phyloP scores from a whole-genome alignment of 805 yeast genomes.

The Torulaspora indica region DNA sequence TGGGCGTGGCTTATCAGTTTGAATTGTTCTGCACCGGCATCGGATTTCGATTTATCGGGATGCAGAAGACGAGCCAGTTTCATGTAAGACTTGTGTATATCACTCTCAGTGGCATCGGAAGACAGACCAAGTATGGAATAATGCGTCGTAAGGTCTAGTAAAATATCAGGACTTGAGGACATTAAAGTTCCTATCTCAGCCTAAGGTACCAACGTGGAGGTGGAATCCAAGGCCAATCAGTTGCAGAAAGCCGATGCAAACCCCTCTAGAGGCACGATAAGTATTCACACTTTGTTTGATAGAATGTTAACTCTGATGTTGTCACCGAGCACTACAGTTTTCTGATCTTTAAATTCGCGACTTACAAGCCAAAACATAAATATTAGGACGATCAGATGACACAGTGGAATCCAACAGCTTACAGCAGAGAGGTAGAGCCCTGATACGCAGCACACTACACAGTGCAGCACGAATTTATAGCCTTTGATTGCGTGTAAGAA shows the following conservation, averaged over 20 bases:
- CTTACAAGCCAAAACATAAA: background rate
- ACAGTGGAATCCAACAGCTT: background rate
- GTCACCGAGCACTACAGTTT: background rate
- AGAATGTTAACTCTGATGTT: too few species aligned
- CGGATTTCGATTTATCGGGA: slow-evolving; percentile 69
- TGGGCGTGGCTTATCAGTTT: slow-evolving; percentile 34
- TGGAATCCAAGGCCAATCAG: background rate
- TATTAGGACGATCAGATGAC: background rate
- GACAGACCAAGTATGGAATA: slow-evolving; percentile 31
- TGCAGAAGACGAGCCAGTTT: slow-evolving; percentile 67
- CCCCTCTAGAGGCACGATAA: too few species aligned
- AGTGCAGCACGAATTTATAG: too few species aligned
- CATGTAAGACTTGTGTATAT: slow-evolving; percentile 73
- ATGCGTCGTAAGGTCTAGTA: slow-evolving; percentile 31
- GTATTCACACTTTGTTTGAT: too few species aligned
- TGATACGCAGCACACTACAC: too few species aligned
- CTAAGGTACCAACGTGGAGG: background rate
- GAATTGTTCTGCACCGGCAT: slow-evolving; percentile 32
- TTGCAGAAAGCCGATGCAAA: background rate
- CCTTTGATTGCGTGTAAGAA: too few species aligned
- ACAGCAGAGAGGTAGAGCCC: too few species aligned
- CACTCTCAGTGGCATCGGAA: slow-evolving; percentile 24
- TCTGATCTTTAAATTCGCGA: background rate
- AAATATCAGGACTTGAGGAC: slow-evolving; percentile 13
- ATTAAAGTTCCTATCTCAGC: background rate